Conservation (phyloP, 805 yeast species). For the Gaillardinia entomophila region DNA sequence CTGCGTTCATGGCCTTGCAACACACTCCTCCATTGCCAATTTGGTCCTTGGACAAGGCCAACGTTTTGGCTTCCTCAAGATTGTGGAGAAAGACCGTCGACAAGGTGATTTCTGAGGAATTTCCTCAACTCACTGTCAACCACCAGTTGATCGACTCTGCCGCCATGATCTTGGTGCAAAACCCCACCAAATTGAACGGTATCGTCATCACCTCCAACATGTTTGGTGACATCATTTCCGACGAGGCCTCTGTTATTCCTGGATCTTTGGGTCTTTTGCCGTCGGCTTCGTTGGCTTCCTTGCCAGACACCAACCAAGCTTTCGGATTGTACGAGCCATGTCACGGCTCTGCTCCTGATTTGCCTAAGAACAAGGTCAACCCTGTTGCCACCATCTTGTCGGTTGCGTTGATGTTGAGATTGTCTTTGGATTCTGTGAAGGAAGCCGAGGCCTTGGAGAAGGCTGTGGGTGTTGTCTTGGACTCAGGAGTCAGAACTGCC, state of each 20-base stretch:
- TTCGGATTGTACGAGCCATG: slow-evolving; percentile 98
- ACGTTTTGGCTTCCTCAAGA: slow-evolving; percentile 92
- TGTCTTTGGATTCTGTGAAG: slow-evolving; percentile 73
- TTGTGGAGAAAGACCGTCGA: slow-evolving; percentile 94
- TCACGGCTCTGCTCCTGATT: slow-evolving; percentile 98
- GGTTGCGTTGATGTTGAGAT: slow-evolving; percentile 94
- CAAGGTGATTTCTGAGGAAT: slow-evolving; percentile 76
- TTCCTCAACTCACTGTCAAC: slow-evolving; percentile 80
- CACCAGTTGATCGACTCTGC: slow-evolving; percentile 98
- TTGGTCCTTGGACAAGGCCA: slow-evolving; percentile 96
- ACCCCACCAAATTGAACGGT: slow-evolving; percentile 89
- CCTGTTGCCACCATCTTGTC: slow-evolving; percentile 94
- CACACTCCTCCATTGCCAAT: slow-evolving; percentile 89
- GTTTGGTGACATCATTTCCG: slow-evolving; percentile 98
- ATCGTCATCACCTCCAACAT: slow-evolving; percentile 88
- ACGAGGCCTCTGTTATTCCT: slow-evolving; percentile 96
- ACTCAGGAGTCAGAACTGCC: slow-evolving; percentile 81
- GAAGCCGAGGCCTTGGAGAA: slow-evolving; percentile 86
- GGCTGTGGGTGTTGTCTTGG: slow-evolving; percentile 82
- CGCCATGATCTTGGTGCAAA: slow-evolving; percentile 93
- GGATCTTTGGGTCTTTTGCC: slow-evolving; percentile 96
- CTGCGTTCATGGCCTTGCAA: slow-evolving; percentile 93
- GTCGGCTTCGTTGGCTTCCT: slow-evolving; percentile 92
- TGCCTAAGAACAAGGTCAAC: slow-evolving; percentile 80
- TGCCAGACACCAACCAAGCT: slow-evolving; percentile 91